Evolutionary conservation across 1,284 basidiomycete genomes (phyloP), one percentile per base, ranked within the genome.

Genomic region (Cutaneotrichosporon curvatum): DNA sequence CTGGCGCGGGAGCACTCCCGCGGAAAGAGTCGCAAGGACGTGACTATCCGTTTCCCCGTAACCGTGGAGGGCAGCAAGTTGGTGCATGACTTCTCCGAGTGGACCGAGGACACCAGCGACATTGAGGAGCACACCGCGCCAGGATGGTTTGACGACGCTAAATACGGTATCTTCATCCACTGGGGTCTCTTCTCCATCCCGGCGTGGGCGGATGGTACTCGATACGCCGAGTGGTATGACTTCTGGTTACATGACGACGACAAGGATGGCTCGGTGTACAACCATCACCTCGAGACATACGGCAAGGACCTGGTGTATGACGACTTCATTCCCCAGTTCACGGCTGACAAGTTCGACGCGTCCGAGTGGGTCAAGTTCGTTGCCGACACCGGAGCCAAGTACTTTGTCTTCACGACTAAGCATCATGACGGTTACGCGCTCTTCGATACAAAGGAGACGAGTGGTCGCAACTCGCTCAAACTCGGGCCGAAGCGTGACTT

Each of bases 221-320:
- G 55, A 30, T 81, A 81, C 49, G 75, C 78, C 0, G 80, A 80
- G 59, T 81, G 79, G 79, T 81, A 79, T 45, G 53, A 55, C 23
- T 62, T 59, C 50, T 67, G 62, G 62, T 45, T 59, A 33, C 65
- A 67, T 36, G 45, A 45, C 18, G 38, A 51, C 40, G 74, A 63
- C 36, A 43, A 40, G 9, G 40, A 47, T 42, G 74, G 68, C 32
- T 66, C 73, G 14, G 75, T 74, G 2, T 79, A 75, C 72, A 65
- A 63, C 8, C 74, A 81, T 49, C 79, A 81, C 58, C 58, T 74
- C 7, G 62, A 76, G 21, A 76, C 70, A 0, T 79, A 74, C 39
- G 80, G 81, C 3, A 50, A 68, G 16, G 57, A 76, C 22, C 65
- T 79, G 12, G 57, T 75, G 4, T 79, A 82, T 53, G 80, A 82